Percentiles rank a stretch among this genome's conserved stretches.
phyloP scores from a whole-genome alignment of 1,139 yeast genomes.

The Insectozyma bohioensis region DNA sequence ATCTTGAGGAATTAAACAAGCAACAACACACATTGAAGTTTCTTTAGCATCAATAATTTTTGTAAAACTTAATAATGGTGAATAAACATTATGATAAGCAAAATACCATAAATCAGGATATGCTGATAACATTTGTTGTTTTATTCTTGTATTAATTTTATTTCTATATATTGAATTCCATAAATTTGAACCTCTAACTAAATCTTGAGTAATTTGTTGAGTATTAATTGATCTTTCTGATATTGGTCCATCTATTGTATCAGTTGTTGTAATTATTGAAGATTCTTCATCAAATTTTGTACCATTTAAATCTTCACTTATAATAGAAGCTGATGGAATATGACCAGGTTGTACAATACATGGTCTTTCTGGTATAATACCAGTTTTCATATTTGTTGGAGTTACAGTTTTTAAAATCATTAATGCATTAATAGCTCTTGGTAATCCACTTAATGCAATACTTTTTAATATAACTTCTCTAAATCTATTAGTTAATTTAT shows the following conservation, averaged over 20 bases:
- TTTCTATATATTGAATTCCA: slow-evolving; percentile 71
- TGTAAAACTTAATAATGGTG: slow-evolving; percentile 70
- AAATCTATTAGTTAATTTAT: slow-evolving; percentile 52
- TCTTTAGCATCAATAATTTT: slow-evolving; percentile 65
- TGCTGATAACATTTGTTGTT: slow-evolving; percentile 65
- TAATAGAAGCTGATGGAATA: slow-evolving; percentile 37
- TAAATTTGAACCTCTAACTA: slow-evolving; percentile 58
- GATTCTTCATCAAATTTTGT: slow-evolving; percentile 25
- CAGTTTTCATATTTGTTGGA: slow-evolving; percentile 47
- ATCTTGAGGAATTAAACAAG: slow-evolving; percentile 86
- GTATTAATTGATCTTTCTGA: slow-evolving; percentile 31
- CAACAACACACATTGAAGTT: slow-evolving; percentile 74
- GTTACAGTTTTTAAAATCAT: slow-evolving; percentile 65
- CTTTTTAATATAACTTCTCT: slow-evolving; percentile 79
- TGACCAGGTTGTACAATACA: slow-evolving; percentile 35
- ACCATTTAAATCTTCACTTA: slow-evolving; percentile 43
- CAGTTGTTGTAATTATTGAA: slow-evolving; percentile 18
- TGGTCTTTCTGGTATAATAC: slow-evolving; percentile 29
- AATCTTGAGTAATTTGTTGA: slow-evolving; percentile 26
- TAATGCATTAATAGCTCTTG: slow-evolving; percentile 79
- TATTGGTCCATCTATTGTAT: slow-evolving; percentile 48
- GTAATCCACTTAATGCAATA: slow-evolving; percentile 78
- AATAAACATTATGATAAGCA: slow-evolving; percentile 72
- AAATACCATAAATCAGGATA: slow-evolving; percentile 85
- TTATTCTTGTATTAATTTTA: slow-evolving; percentile 68